Base-by-base conservation (phyloP, 2,329 filamentous ascomycete genomes). In the Ceratocystis huliohia region DNA sequence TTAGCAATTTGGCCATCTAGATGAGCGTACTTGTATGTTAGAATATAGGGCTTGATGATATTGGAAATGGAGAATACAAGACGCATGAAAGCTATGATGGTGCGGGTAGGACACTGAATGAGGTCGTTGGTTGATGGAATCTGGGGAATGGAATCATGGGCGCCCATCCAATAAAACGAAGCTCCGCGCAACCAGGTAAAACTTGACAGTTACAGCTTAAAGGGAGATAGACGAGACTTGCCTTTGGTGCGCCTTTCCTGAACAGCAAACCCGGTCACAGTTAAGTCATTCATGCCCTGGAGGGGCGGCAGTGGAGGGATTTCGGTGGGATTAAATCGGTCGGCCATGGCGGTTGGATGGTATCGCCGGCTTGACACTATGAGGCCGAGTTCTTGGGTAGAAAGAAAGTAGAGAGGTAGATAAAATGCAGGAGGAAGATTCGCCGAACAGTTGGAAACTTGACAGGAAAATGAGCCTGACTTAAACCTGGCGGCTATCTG, bases 1-100 rank as follows among this genome's bases (percentile, higher is more conserved):
- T 97, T 99, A 2, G 90, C 85, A 7, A 88, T 82, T 73, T 94
- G 88, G 59, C 91, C 92, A 79, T 96, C 92, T 67, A 44, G 7
- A 46, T 13, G 25, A 20, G 50, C 10, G 45, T 33, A 50, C 4
- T 10, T n/a, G 17, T 37, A 50, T 33, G 61, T 41, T 41, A 63
- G 28, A 10, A 10, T 1, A 20, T 8, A 25, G 41, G 15, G 4
- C 30, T 4, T 50, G 6, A 13, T 63, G 2, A 48, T 41, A 22
- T 28, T 25, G 13, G 41, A 20, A 59, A 22, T 25, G 37, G 10
- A 41, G 37, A 13, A 41, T 41, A 0, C 37, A 15, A 41, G 37
- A 41, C 37, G 13, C 13, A 41, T 41, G 13, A 41, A 41, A 41
- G 37, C 37, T 15, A 15, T 41, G 3, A 13, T 41, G 13, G 37